These are phyloP conservation scores for Panellus pusillus DNA, from an alignment of 768 basidiomycete species.

Conservation along the genomic window DNA sequence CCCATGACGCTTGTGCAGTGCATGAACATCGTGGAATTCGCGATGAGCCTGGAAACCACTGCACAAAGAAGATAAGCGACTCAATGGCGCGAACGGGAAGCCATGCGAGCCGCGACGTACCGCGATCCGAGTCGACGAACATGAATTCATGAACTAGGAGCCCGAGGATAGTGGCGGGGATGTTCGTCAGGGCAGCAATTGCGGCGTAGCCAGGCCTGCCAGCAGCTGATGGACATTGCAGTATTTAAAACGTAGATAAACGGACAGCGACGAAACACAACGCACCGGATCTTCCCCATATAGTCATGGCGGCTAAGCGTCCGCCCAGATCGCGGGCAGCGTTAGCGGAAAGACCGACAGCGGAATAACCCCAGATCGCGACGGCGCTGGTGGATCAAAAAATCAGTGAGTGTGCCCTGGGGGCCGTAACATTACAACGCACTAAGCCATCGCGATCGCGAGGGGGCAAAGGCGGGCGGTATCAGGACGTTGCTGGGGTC, in stretches of 20 bases:
- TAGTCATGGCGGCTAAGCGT: conserved; percentile 58
- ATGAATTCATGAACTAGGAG: conserved; percentile 56
- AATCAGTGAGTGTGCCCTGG: not conserved
- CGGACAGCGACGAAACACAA: not conserved
- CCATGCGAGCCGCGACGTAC: conserved; percentile 32
- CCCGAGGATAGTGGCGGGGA: conserved; percentile 60
- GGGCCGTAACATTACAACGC: conserved; percentile 24
- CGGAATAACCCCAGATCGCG: conserved; percentile 61
- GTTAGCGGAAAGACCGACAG: conserved; percentile 58
- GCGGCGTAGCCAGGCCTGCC: conserved; percentile 48
- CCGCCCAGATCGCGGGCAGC: conserved; percentile 69
- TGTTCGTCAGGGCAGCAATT: conserved; percentile 61
- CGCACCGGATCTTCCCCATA: conserved; percentile 54
- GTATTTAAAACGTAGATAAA: not conserved
- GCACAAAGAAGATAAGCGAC: not conserved
- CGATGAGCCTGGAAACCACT: conserved; percentile 14
- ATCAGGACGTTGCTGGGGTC: conserved; percentile 62
- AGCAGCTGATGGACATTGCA: conserved; percentile 14
- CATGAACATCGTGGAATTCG: conserved; percentile 20
- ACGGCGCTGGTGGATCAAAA: conserved; percentile 40
- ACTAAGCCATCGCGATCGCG: conserved; percentile 62
- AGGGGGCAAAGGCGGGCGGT: conserved; percentile 53
- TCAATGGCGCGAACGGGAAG: not conserved
- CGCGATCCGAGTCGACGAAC: conserved; percentile 58
- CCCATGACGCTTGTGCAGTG: conserved; percentile 14